Evolutionary conservation across 768 basidiomycete species (phyloP).

Genomic region (Lentinula sp.): DNA sequence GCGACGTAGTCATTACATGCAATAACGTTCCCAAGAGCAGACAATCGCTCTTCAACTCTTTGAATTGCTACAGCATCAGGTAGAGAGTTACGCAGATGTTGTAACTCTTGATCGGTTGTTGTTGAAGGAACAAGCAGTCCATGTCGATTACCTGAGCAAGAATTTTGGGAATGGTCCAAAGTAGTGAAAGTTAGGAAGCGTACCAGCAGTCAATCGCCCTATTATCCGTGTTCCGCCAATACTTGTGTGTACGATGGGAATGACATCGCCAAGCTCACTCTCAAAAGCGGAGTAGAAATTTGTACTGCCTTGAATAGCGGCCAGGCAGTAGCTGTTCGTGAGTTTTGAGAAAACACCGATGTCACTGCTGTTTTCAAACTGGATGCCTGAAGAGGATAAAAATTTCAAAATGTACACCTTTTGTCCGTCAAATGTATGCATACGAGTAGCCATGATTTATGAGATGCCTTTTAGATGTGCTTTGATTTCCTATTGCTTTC

Average conservation of each 20-base stretch:
- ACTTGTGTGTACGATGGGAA: conserved; percentile 94
- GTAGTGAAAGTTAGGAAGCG: conserved; percentile 6
- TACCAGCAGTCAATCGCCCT: conserved; percentile 89
- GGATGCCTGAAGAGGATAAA: conserved; percentile 52
- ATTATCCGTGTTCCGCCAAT: conserved; percentile 94
- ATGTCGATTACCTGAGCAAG: conserved; percentile 77
- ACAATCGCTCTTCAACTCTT: conserved; percentile 94
- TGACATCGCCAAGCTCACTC: conserved; percentile 85
- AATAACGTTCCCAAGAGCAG: conserved; percentile 97
- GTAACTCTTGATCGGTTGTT: conserved; percentile 96
- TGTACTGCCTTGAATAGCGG: conserved; percentile 87
- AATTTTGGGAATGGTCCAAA: not conserved
- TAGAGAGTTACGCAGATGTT: conserved; percentile 92
- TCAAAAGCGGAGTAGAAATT: conserved; percentile 99
- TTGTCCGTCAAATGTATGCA: conserved; percentile 11
- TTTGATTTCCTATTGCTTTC: conserved; percentile 1
- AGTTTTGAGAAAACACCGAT: conserved; percentile 97
- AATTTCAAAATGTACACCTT: conserved; percentile 7
- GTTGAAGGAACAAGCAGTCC: conserved; percentile 94
- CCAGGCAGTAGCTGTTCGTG: conserved; percentile 96
- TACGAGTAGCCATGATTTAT: conserved; percentile 43
- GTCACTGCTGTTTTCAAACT: conserved; percentile 93
- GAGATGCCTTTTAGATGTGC: conserved; percentile 6
- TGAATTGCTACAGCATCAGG: conserved; percentile 93
- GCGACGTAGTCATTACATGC: conserved; percentile 99